Percentiles rank a stretch among this genome's conserved stretches.
Conservation (phyloP, 2,329 filamentous ascomycete genomes). For the Pyricularia sp. region DNA sequence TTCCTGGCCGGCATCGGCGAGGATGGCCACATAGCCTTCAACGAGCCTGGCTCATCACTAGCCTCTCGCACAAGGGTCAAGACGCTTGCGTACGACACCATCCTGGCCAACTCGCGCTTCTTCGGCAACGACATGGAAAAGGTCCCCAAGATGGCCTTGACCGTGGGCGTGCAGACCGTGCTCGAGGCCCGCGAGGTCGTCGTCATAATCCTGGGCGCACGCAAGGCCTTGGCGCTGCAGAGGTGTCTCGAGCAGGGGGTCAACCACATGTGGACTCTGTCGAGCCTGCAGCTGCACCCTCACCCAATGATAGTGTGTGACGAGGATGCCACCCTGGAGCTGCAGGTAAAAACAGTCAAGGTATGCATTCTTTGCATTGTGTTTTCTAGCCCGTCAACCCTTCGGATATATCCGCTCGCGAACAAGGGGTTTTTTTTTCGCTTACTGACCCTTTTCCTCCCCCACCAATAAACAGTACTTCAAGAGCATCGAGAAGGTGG, state of each 20-base stretch:
- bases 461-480: conserved; percentile 30
- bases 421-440: neutral
- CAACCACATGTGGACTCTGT: conserved; percentile 73
- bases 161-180: conserved; percentile 41
- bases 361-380: conserved; percentile 10
- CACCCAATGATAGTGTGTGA: conserved; percentile 64
- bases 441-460: neutral
- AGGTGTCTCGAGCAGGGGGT: conserved; percentile 61
- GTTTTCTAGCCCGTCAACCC: neutral
- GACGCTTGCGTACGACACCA: conserved; percentile 66
- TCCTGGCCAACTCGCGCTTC: conserved; percentile 63
- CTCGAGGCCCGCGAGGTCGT: conserved; percentile 61
- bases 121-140: conserved; percentile 51
- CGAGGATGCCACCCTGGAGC: conserved; percentile 53
- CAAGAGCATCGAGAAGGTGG: conserved; percentile 46
- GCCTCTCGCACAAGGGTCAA: conserved; percentile 60
- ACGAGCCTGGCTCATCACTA: conserved; percentile 63
- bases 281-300: conserved; percentile 57
- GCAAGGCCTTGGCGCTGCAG: conserved; percentile 60
- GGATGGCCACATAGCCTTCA: conserved; percentile 72
- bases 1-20: conserved; percentile 67
- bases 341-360: conserved; percentile 53
- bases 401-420: neutral
- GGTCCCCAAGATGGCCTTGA: conserved; percentile 59
- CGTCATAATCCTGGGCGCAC: conserved; percentile 58